Conservation (phyloP, 2,329 filamentous ascomycete genomes). For the Sclerotinia sclerotiorum region DNA sequence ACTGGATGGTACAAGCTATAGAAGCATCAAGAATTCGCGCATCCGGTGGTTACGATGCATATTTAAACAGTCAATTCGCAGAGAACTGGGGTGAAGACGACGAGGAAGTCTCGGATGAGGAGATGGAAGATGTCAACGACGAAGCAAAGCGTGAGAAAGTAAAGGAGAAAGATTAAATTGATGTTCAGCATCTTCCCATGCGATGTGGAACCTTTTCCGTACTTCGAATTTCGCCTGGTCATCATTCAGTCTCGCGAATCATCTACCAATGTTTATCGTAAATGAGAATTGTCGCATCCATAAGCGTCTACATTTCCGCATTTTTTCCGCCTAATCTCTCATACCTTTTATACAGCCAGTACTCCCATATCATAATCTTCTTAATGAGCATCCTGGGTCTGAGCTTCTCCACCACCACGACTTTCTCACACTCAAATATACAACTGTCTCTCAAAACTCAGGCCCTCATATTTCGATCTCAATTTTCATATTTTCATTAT, state of each 20-base stretch:
- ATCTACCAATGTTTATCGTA: not conserved
- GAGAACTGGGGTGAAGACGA: conserved; percentile 29
- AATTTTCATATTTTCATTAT: not conserved
- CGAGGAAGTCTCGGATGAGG: conserved; percentile 18
- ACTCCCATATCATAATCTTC: not conserved
- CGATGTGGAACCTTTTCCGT: not conserved
- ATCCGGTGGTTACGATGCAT: conserved; percentile 56
- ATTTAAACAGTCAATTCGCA: conserved; percentile 52
- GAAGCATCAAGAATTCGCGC: conserved; percentile 52
- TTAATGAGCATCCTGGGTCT: too few relatives aligned
- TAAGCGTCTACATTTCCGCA: not conserved
- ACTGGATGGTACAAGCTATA: conserved; percentile 56
- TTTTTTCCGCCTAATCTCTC: too few relatives aligned
- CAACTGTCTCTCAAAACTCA: not conserved
- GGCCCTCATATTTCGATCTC: not conserved
- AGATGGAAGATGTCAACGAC: not conserved
- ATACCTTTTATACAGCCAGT: not conserved
- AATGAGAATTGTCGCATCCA: not conserved
- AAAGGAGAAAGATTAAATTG: not conserved
- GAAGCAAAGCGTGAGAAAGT: not conserved
- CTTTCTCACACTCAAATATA: not conserved
- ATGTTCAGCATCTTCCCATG: not conserved
- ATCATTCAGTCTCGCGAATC: not conserved
- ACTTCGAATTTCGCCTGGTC: not conserved
- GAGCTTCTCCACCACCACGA: too few relatives aligned